Base-by-base conservation (phyloP, 78 protist genomes). In the Cavenderia fasciculata region DNA sequence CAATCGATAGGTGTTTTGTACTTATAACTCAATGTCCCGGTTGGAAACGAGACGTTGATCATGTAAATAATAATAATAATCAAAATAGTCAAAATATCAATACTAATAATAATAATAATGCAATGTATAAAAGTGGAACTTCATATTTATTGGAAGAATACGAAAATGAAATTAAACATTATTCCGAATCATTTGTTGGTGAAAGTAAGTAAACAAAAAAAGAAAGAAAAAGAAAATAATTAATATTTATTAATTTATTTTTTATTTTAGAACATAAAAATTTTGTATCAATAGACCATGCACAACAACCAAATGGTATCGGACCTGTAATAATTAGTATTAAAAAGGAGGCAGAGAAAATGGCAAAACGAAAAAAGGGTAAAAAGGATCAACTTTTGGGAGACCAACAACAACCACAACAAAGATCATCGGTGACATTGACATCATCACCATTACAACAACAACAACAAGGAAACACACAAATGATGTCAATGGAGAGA, bases 251-350 rank as follows among this genome's bases (percentile, higher is more conserved):
- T n/a, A n/a, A n/a, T n/a, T n/a, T 52, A 4, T 12, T 21, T 52
- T 21, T 10, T 61, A 4, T 2, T 63, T 16, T 40, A 63, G 72
- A 72, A 43, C 90, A 82, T 31, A 82, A 82, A 31, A 82, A 82
- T 31, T 82, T 46, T 54, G 19, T 68, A 10, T 74, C 90, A 21
- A 36, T 34, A 33, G 65, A 82, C 19, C 70, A 40, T 31, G 27
- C 21, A 4, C 11, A 66, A 23, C 16, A 4, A 27, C 75, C 75
- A 69, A 29, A 19, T 62, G 70, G 41, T 29, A 62, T 46, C 19
- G 87, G 87, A 1, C 87, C 87, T 47, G 90, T 82, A 25, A 63
- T 82, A 12, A 68, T 82, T 27, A 82, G 90, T 68, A 82, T 82
- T 21, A 82, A 69, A 47, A 54, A 74, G 44, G 78, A 82, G 19